Percentiles rank a stretch among this genome's conserved stretches.
Evolutionary conservation across 176 grass and related monocot genomes (phyloP).

Genomic region (Eleusine indica): DNA sequence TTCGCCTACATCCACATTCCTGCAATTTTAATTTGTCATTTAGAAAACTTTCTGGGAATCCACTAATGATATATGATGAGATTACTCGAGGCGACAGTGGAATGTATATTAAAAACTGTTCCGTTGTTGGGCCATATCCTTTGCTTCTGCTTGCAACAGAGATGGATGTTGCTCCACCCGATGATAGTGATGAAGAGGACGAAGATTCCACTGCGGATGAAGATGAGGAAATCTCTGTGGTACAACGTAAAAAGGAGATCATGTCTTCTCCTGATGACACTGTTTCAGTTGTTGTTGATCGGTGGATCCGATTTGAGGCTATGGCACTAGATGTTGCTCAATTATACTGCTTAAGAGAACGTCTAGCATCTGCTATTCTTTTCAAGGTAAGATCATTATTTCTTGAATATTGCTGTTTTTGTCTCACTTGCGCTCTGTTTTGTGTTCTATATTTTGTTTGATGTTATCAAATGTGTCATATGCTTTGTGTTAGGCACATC

Average conservation of each 20-base stretch:
- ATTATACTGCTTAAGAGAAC: slow-evolving; percentile 90
- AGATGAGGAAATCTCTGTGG: slow-evolving; percentile 4
- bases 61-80: slow-evolving; percentile 87
- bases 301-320: slow-evolving; percentile 78
- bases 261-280: slow-evolving; percentile 88
- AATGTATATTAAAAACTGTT: slow-evolving; percentile 86
- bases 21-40: slow-evolving; percentile 54
- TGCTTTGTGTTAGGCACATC: neutral
- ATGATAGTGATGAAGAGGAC: neutral
- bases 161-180: slow-evolving; percentile 76
- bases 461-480: neutral
- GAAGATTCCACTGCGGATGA: neutral
- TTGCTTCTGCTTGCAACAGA: slow-evolving; percentile 70
- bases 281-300: slow-evolving; percentile 82
- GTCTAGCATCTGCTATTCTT: slow-evolving; percentile 70
- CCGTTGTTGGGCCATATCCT: slow-evolving; percentile 71
- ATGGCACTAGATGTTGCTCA: slow-evolving; percentile 94
- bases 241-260: slow-evolving; percentile 55
- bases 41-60: slow-evolving; percentile 47
- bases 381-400: slow-evolving; percentile 74
- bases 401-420: neutral
- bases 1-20: slow-evolving; percentile 83
- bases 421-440: neutral
- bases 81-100: slow-evolving; percentile 80
- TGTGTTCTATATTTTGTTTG: neutral